phyloP scores from a whole-genome alignment of 768 basidiomycete genomes.

The Ramaria sp. region DNA sequence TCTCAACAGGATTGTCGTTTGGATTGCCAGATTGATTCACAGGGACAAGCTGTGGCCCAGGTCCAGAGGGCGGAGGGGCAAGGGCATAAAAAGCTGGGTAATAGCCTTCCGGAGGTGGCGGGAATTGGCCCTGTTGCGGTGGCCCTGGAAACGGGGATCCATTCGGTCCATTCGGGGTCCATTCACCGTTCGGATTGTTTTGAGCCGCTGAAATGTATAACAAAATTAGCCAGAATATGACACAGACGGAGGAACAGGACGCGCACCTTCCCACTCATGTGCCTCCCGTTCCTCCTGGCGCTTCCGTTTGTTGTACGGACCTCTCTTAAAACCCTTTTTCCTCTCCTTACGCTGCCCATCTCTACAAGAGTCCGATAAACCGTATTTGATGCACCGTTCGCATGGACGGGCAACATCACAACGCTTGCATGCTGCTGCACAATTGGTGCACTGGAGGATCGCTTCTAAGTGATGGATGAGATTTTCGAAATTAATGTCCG shows the following conservation, averaged over 20 bases:
- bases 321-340: conserved; percentile 48
- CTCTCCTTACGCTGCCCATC: conserved; percentile 57
- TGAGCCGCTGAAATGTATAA: conserved; percentile 5
- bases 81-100: conserved; percentile 8
- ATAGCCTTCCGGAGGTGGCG: conserved; percentile 7
- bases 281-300: conserved; percentile 19
- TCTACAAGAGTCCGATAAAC: conserved; percentile 41
- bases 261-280: conserved; percentile 8
- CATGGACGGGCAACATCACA: conserved; percentile 52
- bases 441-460: conserved; percentile 37
- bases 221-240: background rate
- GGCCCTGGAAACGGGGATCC: conserved; percentile 5
- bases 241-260: background rate
- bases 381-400: conserved; percentile 53
- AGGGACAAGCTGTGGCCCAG: conserved; percentile 8
- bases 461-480: background rate
- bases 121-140: conserved; percentile 2
- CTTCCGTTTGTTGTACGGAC: conserved; percentile 45
- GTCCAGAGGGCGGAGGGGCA: conserved; percentile 3
- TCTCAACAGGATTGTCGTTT: background rate
- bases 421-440: conserved; percentile 45
- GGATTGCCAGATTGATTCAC: conserved; percentile 1
- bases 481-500: background rate
- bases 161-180: conserved; percentile 5
- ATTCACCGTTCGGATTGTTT: conserved; percentile 8